phyloP scores from a whole-genome alignment of 2,329 filamentous ascomycete genomes.

The Fusarium hostae region DNA sequence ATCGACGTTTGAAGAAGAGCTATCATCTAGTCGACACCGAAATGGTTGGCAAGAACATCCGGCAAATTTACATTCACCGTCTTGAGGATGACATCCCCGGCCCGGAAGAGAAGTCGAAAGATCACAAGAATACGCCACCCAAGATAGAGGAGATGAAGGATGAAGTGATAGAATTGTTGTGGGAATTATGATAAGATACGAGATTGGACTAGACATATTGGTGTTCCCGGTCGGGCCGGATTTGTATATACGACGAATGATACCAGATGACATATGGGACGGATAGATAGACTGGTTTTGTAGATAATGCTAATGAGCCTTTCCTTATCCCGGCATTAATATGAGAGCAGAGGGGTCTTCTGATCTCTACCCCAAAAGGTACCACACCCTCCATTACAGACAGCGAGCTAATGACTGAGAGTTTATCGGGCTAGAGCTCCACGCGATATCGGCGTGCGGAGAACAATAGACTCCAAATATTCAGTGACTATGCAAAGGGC shows the following conservation, averaged over 20 bases:
- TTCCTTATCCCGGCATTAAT: conserved; percentile 29
- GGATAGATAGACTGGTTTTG: conserved; percentile 26
- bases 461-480: conserved; percentile 2
- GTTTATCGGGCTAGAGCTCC: conserved; percentile 13
- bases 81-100: conserved; percentile 49
- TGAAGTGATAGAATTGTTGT: conserved; percentile 62
- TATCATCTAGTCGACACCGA: conserved; percentile 60
- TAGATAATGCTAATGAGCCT: conserved; percentile 43
- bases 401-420: conserved; percentile 2
- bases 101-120: conserved; percentile 49
- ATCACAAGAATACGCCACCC: conserved; percentile 5
- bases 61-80: conserved; percentile 66
- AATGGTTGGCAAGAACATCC: conserved; percentile 55
- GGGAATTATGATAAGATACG: conserved; percentile 48
- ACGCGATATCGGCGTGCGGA: conserved; percentile 35
- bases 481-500: background rate
- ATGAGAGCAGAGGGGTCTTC: conserved; percentile 10
- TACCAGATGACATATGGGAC: conserved; percentile 36
- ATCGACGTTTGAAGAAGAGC: conserved; percentile 60
- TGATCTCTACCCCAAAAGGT: conserved; percentile 16
- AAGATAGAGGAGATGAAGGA: conserved; percentile 48
- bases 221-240: conserved; percentile 8
- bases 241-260: conserved; percentile 41
- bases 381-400: conserved; percentile 5
- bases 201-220: background rate